Conservation (phyloP, 2,329 filamentous ascomycete species). For the Aspergillus eucalypticola region DNA sequence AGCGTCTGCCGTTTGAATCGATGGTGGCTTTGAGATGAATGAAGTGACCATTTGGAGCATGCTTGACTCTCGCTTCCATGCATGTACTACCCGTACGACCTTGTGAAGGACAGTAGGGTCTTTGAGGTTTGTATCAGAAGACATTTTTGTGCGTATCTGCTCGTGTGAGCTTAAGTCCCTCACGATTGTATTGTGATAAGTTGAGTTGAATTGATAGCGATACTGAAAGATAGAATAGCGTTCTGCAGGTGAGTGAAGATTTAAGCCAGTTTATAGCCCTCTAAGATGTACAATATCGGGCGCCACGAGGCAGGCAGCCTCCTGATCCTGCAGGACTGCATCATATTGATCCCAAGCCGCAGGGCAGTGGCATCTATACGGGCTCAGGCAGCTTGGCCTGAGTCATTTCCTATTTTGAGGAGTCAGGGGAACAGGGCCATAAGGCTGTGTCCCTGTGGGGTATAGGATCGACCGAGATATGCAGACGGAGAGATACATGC, state of each 20-base stretch:
- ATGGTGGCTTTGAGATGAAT: constrained; percentile 47
- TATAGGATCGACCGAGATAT: constrained; percentile 1
- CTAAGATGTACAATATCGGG: not conserved
- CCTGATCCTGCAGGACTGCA: constrained; percentile 15
- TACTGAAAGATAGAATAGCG: not conserved
- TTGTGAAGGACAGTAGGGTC: constrained; percentile 11
- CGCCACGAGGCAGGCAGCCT: constrained; percentile 6
- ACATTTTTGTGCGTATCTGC: constrained; percentile 9
- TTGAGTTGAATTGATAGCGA: not conserved
- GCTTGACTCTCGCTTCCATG: constrained; percentile 20
- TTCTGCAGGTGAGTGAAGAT: not conserved
- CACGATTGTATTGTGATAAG: not conserved
- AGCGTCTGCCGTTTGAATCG: constrained; percentile 60
- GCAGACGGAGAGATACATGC: constrained; percentile 1
- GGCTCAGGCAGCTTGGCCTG: constrained; percentile 11
- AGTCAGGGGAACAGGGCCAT: constrained; percentile 21
- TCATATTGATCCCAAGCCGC: constrained; percentile 15
- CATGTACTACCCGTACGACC: constrained; percentile 10
- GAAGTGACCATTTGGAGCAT: constrained; percentile 30
- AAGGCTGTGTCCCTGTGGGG: constrained; percentile 6
- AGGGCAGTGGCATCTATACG: constrained; percentile 17
- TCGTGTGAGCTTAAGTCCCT: not conserved
- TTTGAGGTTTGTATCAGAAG: constrained; percentile 11
- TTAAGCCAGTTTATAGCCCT: not conserved
- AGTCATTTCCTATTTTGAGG: constrained; percentile 18